Percentiles rank a stretch among this genome's conserved stretches.
Conservation (phyloP, 2,329 filamentous ascomycete genomes). For the Huntiella moniliformis region DNA sequence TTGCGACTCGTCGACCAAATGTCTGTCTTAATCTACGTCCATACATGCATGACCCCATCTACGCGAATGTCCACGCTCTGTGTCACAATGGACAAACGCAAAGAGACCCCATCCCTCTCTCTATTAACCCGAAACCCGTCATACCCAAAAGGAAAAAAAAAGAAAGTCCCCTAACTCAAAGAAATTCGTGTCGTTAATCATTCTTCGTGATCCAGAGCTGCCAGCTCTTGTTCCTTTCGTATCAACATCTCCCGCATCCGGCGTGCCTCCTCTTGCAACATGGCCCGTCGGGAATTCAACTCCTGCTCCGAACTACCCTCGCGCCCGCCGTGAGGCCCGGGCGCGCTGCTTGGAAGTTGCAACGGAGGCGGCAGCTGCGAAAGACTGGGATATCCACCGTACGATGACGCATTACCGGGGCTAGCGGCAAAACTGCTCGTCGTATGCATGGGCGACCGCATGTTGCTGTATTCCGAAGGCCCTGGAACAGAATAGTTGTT, state of each 20-base stretch:
- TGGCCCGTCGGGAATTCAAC: conserved; percentile 37
- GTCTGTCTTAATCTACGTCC: too few relatives aligned
- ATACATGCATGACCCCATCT: too few relatives aligned
- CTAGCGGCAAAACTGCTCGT: conserved; percentile 4
- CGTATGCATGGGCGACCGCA: conserved; percentile 6
- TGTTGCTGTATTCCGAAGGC: conserved; percentile 3
- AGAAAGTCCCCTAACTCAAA: neutral
- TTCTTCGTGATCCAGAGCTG: conserved; percentile 19
- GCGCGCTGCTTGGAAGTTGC: neutral
- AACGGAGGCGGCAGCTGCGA: conserved; percentile 4
- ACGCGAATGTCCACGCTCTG: too few relatives aligned
- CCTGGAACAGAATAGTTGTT: conserved; percentile 5
- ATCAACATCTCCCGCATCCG: conserved; percentile 54
- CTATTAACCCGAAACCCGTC: neutral
- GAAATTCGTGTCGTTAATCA: conserved; percentile 7
- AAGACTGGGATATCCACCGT: conserved; percentile 1
- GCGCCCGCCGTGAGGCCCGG: neutral
- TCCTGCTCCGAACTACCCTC: conserved; percentile 11
- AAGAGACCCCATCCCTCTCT: neutral
- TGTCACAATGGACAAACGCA: too few relatives aligned
- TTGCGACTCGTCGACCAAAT: too few relatives aligned
- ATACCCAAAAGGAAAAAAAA: neutral
- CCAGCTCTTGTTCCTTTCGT: conserved; percentile 57
- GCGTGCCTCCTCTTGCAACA: conserved; percentile 55
- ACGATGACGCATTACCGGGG: conserved; percentile 1